Percentiles rank a stretch among this genome's conserved stretches.
Evolutionary conservation across 1,139 yeast genomes (phyloP).

Genomic region (Sugiyamaella grinbergsii): DNA sequence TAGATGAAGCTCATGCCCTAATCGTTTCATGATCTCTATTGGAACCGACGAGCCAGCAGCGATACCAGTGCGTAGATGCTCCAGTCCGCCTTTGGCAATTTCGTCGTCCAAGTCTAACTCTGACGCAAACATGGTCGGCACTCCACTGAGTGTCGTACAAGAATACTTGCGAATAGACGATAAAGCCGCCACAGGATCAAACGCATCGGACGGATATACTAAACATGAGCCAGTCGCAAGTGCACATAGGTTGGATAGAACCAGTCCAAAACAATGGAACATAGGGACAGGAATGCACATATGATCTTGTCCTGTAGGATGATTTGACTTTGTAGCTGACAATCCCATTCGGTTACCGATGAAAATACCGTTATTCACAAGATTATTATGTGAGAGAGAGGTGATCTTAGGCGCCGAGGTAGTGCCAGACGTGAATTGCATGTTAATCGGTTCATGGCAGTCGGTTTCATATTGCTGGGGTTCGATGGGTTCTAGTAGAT

Average conservation of each 20-base stretch:
- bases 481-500: slow-evolving; percentile 14
- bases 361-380: slow-evolving; percentile 40
- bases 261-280: slow-evolving; percentile 44
- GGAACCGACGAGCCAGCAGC: slow-evolving; percentile 43
- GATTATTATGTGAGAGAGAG: slow-evolving; percentile 37
- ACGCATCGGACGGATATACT: slow-evolving; percentile 41
- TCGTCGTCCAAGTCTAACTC: slow-evolving; percentile 38
- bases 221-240: slow-evolving; percentile 37
- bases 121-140: slow-evolving; percentile 43
- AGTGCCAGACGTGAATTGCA: slow-evolving; percentile 44
- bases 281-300: slow-evolving; percentile 42
- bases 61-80: slow-evolving; percentile 38
- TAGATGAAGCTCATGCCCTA: slow-evolving; percentile 32
- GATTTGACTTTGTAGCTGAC: slow-evolving; percentile 30
- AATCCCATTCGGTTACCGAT: slow-evolving; percentile 39
- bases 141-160: slow-evolving; percentile 41
- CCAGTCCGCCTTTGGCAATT: slow-evolving; percentile 33
- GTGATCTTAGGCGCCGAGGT: slow-evolving; percentile 41
- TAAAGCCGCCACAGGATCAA: slow-evolving; percentile 36
- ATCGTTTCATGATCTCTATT: slow-evolving; percentile 37
- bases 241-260: slow-evolving; percentile 39
- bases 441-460: slow-evolving; percentile 36
- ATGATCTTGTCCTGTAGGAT: slow-evolving; percentile 39
- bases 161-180: slow-evolving; percentile 34
- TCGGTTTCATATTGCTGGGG: slow-evolving; percentile 20